Conservation (phyloP, 768 basidiomycete genomes). For the Kwoniella dejecticola region DNA sequence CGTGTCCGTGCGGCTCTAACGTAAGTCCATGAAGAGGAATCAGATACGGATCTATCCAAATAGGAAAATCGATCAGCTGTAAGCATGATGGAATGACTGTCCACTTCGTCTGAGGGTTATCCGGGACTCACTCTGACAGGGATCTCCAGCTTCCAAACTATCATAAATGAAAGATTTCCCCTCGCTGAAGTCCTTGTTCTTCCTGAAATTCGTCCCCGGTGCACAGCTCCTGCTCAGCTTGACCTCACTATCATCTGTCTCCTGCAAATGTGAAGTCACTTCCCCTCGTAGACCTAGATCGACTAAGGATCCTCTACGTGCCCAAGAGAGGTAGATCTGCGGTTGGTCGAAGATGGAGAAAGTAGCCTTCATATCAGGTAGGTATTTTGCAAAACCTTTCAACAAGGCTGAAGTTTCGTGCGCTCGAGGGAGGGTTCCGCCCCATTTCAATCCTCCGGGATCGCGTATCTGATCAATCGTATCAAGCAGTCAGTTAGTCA, state of each 20-base stretch:
- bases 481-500: background rate
- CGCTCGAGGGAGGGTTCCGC: conserved; percentile 49
- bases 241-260: conserved; percentile 48
- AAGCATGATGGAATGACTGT: too few species aligned
- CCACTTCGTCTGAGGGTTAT: too few species aligned
- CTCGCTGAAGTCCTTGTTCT: conserved; percentile 28
- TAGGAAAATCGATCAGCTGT: background rate
- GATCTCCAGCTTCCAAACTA: conserved; percentile 47
- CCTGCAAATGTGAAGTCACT: conserved; percentile 49
- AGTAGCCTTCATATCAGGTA: conserved; percentile 51
- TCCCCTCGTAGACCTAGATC: conserved; percentile 49
- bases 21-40: conserved; percentile 52
- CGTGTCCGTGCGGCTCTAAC: conserved; percentile 48
- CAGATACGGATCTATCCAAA: conserved; percentile 51
- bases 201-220: conserved; percentile 48
- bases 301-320: conserved; percentile 44
- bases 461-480: conserved; percentile 40
- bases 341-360: conserved; percentile 56
- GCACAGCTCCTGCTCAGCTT: conserved; percentile 48
- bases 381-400: conserved; percentile 35
- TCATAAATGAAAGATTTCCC: conserved; percentile 50
- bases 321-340: conserved; percentile 54
- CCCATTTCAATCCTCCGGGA: conserved; percentile 50
- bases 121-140: conserved; percentile 50
- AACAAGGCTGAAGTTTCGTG: conserved; percentile 44